Base-by-base conservation (phyloP, 768 basidiomycete genomes). In the Hypsizygus marmoreus region DNA sequence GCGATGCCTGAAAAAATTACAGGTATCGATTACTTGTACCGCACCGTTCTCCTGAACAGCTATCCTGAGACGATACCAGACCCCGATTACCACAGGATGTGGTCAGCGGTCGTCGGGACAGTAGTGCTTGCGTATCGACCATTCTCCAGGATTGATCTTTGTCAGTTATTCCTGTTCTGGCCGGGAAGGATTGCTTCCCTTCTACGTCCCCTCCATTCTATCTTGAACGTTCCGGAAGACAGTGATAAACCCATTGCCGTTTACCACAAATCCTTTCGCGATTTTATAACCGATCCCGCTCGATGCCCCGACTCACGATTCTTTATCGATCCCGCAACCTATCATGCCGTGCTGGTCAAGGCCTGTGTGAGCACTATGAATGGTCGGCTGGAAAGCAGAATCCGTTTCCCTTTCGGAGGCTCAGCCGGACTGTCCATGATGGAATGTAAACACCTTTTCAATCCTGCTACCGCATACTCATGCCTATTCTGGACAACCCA, bases 231-330 rank as follows among this genome's bases (percentile, higher is more conserved):
- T 20, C 45, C 30, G 9, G 17, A 22, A n/a, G 17, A 24, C 6
- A 16, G 20, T 17, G 9, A 4, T 6, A 13, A 33, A 2, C 11
- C 38, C 12, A 14, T 33, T 3, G 23, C 16, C 20, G 9, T 39
- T 28, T 32, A 28, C 28, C 42, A 50, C 37, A 50, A 39, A 31
- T 50, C 42, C 11, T 38, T 50, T 24, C 36, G 8, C 13, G 48
- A 50, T 19, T 50, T 16, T 22, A 16, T 50, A 34, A 47, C 45
- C 20, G 44, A 45, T 16, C 17, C 14, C 19, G n/a, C 12, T 11
- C 31, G 44, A n/a, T 45, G 44, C 26, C 12, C 20, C 22, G 44
- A 45, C 20, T 13, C 14, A 3, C 13, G 23, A 4, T 45, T 45
- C 44, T 16, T 11, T 30, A 43, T 54, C 19, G 37, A 47, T 28